Evolutionary conservation across 2,329 filamentous ascomycete species (phyloP), one percentile per base, ranked within the genome.

Genomic region (Xylariaceae sp.): DNA sequence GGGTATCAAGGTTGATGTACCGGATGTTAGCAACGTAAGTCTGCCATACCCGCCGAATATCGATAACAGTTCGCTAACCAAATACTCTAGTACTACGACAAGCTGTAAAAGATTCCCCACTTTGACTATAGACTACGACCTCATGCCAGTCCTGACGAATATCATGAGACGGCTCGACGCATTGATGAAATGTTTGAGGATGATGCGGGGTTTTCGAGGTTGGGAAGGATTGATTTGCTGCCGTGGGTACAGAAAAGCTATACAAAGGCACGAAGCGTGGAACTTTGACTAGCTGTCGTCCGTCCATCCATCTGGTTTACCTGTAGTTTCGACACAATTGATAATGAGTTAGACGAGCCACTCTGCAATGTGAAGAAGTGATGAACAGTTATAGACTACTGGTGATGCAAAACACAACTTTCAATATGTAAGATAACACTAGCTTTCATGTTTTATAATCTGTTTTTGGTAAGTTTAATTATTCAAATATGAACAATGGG

Each of bases 1-100:
- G 92, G 95, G 94, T 92, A 84, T 99, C 86, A 99, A 99, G 92
- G 82, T 89, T 75, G 87, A 92, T 73, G 90, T 97, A 77, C 94
- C 95, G 72, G 91, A 89, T 77, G 88, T 92, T 83, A 91, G 92
- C 77, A 96, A 97, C 87, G 92, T 95, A 87, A 92, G 91, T 90
- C 65, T 56, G 57, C 31, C 24, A 29, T 23, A 37, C 7, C 21
- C 6, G 0, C 4, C 2, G 24, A 17, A 2, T 4, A 17, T 21
- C 0, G 3, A 11, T 41, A 21, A 41, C 28, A 24, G 33, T 40
- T 49, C 69, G 62, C 74, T 82, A 75, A 84, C 78, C 65, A 74
- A 65, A 44, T 53, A 67, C 67, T 71, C 71, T 74, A 96, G 91
- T 96, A 96, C 89, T 96, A 96, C 82, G 92, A 97, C 89, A 97